Conservation (phyloP, 208 protist species). For the Leishmania major region DNA sequence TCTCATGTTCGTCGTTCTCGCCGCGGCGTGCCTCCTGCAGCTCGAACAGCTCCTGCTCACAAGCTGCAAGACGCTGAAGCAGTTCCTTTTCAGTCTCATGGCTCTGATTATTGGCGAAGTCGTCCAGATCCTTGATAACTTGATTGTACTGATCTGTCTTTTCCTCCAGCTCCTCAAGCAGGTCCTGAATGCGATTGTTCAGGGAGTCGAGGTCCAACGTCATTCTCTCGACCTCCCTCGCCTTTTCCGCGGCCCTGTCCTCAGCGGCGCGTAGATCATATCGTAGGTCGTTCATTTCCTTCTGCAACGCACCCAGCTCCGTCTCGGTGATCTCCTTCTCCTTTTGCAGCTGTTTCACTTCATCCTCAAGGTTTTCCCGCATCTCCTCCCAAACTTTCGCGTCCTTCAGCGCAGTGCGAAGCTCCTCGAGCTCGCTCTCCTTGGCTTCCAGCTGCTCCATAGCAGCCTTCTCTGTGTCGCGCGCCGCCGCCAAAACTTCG, state of each 20-base stretch:
- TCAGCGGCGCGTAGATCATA: slow-evolving; percentile 19
- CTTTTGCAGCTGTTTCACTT: slow-evolving; percentile 26
- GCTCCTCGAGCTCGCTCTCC: slow-evolving; percentile 36
- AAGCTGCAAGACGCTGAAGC: slow-evolving; percentile 53
- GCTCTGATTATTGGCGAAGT: slow-evolving; percentile 52
- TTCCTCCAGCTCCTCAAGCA: slow-evolving; percentile 59
- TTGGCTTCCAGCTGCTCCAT: slow-evolving; percentile 31
- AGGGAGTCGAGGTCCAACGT: slow-evolving; percentile 43
- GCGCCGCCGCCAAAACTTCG: slow-evolving; percentile 24
- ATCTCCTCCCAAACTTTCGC: slow-evolving; percentile 16
- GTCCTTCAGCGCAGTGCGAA: slow-evolving; percentile 14
- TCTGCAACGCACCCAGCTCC: slow-evolving; percentile 29
- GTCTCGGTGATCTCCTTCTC: slow-evolving; percentile 33
- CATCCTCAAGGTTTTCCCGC: slow-evolving; percentile 15
- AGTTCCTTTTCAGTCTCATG: slow-evolving; percentile 62
- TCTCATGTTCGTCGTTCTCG: slow-evolving; percentile 60
- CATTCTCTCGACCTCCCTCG: slow-evolving; percentile 34
- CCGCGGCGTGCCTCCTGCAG: slow-evolving; percentile 60
- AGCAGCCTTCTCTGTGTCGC: slow-evolving; percentile 34
- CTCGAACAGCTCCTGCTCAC: slow-evolving; percentile 74
- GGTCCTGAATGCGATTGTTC: slow-evolving; percentile 44
- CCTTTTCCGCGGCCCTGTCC: slow-evolving; percentile 10
- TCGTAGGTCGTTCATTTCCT: slow-evolving; percentile 26
- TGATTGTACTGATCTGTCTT: slow-evolving; percentile 66
- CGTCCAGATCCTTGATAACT: slow-evolving; percentile 70